phyloP scores from a whole-genome alignment of 257 asterid species.

The Parsonsia alboflavescens region DNA sequence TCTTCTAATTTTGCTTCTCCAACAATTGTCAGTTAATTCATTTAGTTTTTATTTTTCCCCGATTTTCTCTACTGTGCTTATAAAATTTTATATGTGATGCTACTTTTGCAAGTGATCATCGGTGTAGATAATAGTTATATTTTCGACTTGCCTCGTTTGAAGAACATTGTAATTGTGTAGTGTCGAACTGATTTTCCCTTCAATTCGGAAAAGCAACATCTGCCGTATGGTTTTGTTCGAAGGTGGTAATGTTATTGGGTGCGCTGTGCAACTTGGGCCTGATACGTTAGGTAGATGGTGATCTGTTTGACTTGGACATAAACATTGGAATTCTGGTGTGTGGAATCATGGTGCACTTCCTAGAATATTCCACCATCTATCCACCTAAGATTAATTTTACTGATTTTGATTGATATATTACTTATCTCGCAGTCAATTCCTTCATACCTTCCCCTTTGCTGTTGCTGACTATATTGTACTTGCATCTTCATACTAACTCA shows the following conservation, averaged over 20 bases:
- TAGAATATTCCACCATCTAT: conserved; percentile 20
- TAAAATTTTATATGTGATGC: background rate
- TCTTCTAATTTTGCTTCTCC: background rate
- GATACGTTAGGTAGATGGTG: background rate
- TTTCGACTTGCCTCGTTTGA: background rate
- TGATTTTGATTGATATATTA: background rate
- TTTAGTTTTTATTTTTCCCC: background rate
- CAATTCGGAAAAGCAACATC: conserved; percentile 1
- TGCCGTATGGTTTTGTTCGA: background rate
- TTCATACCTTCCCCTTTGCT: background rate
- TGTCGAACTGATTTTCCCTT: background rate
- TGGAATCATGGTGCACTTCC: conserved; percentile 11
- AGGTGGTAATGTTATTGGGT: background rate
- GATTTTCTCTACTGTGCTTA: background rate
- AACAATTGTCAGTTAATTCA: background rate
- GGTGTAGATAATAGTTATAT: background rate
- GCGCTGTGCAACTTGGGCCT: background rate
- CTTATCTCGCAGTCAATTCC: background rate
- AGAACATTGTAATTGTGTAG: background rate
- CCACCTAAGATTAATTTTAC: background rate
- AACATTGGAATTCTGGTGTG: background rate
- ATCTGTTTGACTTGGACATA: background rate
- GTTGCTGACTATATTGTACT: background rate
- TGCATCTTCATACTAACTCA: background rate
- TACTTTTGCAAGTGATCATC: background rate